phyloP scores from a whole-genome alignment of 1,139 yeast genomes.

The Pichia sp. region DNA sequence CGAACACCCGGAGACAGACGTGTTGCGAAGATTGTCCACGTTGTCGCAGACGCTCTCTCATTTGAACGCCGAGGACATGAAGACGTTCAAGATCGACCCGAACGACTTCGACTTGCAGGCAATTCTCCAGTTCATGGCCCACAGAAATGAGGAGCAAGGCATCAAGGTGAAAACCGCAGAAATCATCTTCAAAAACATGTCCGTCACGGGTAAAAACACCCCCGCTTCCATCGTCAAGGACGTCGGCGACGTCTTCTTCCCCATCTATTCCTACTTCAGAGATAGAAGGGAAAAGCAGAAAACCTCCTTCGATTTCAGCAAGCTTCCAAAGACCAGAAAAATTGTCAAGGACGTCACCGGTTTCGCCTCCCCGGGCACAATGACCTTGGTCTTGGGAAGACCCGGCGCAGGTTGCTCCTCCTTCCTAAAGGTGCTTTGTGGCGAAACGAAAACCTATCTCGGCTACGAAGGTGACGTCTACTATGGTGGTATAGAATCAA shows the following conservation, averaged over 20 bases:
- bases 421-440: conserved; percentile 37
- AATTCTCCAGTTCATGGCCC: conserved; percentile 31
- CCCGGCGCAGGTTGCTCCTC: conserved; percentile 56
- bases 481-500: conserved; percentile 52
- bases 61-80: conserved; percentile 26
- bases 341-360: conserved; percentile 41
- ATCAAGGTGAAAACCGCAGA: conserved; percentile 44
- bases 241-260: conserved; percentile 42
- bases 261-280: conserved; percentile 32
- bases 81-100: conserved; percentile 23
- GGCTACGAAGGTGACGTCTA: conserved; percentile 31
- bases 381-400: conserved; percentile 50
- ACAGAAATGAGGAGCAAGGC: conserved; percentile 40
- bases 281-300: conserved; percentile 18
- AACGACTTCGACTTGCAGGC: conserved; percentile 34
- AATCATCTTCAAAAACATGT: conserved; percentile 42
- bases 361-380: conserved; percentile 45
- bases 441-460: conserved; percentile 29
- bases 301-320: conserved; percentile 16
- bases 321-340: conserved; percentile 32
- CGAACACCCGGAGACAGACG: conserved; percentile 18
- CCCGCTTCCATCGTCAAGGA: conserved; percentile 45
- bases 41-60: conserved; percentile 26
- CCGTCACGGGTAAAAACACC: conserved; percentile 46
- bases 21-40: conserved; percentile 27